phyloP scores from a whole-genome alignment of 768 basidiomycete genomes.

The Mycena kentingensis region DNA sequence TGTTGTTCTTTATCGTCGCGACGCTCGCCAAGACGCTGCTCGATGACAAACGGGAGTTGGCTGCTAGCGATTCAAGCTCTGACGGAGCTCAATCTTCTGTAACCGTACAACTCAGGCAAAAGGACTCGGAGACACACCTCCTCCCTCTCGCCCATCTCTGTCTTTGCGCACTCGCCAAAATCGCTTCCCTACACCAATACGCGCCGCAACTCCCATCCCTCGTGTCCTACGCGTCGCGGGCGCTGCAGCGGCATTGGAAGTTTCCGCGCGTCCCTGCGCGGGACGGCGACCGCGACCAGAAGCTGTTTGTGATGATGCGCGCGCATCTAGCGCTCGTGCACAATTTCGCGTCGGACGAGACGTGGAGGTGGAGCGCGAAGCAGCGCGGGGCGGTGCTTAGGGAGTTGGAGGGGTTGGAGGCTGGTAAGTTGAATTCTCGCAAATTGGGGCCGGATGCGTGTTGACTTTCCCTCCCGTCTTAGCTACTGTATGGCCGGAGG shows the following conservation, averaged over 20 bases:
- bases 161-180: conserved; percentile 8
- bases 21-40: not conserved
- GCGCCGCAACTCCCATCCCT: conserved; percentile 14
- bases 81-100: not conserved
- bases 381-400: conserved; percentile 8
- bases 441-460: no score
- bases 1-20: conserved; percentile 17
- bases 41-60: not conserved
- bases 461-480: no score
- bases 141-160: conserved; percentile 8
- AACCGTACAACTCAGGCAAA: no score
- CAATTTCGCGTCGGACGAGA: conserved; percentile 12
- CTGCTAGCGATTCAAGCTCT: not conserved
- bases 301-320: not conserved
- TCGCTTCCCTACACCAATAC: conserved; percentile 16
- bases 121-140: no score
- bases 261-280: not conserved
- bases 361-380: conserved; percentile 18
- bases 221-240: not conserved
- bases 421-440: no score
- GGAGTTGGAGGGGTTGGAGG: not conserved
- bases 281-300: not conserved
- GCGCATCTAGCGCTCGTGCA: not conserved
- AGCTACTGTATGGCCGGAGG: no score
- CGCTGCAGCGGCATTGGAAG: not conserved